Evolutionary conservation across 2,329 filamentous ascomycete species (phyloP), one percentile per base, ranked within the genome.

Genomic region (Ophiostoma triangulosporum): DNA sequence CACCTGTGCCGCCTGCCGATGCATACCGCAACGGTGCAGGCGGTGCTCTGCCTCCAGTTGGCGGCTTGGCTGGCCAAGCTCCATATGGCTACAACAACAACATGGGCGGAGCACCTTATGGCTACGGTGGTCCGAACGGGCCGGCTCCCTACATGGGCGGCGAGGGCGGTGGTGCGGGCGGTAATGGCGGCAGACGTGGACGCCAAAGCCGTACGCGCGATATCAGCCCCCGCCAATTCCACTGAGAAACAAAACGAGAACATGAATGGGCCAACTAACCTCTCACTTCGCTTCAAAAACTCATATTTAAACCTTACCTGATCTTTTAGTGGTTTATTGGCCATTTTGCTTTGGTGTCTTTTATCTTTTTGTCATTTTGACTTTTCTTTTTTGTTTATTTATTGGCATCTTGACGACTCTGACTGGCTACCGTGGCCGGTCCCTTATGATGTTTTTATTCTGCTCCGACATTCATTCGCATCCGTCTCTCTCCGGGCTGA

Each of bases 71-170:
- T 57, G 48, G 54, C 46, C 57, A 60, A 52, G 56, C 50, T 58
- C 65, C 58, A 8, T 78, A 73, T 54, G 75, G 74, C 14, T 78
- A 78, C 58, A 67, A 78, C 59, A 67, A 78, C 58, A 66, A 65
- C 55, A 71, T 75, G 64, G 68, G 66, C 6, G 29, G 27, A 14
- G 31, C 33, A 69, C 67, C 17, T 72, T 73, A 58, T 53, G 68
- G 67, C 20, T 76, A 74, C 58, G 66, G 68, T 49, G 71, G 69
- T 52, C 66, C 73, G 70, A 17, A 12, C 46, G 43, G 43, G 56
- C 71, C 70, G 59, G 71, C 76, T 66, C 72, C 70, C 17, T 79
- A 76, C 61, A 69, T 76, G 68, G 72, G 73, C 58, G 76, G 80
- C 62, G 76, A 78, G 60, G 75, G 77, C 60, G 71, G 70, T 59